Conservation (phyloP, 1,284 basidiomycete genomes). For the Sanghuangporus weigelae region DNA sequence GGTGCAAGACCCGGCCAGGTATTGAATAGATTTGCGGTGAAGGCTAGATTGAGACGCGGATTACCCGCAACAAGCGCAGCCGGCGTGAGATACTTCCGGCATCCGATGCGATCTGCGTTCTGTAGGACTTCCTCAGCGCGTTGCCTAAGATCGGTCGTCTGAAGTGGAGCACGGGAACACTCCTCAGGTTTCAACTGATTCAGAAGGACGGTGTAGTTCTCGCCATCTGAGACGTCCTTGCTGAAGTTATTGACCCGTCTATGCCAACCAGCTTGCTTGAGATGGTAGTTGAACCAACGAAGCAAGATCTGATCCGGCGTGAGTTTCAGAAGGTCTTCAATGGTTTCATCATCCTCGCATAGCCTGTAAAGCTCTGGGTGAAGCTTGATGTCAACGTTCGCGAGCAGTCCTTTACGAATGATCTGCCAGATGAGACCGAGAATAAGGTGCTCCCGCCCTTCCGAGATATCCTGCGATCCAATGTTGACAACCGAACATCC, state of each 20-base stretch:
- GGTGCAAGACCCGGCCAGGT: slow-evolving; percentile 92
- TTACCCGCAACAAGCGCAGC: slow-evolving; percentile 91
- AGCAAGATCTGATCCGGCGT: slow-evolving; percentile 97
- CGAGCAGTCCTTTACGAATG: slow-evolving; percentile 89
- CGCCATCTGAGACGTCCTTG: slow-evolving; percentile 90
- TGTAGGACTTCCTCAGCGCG: slow-evolving; percentile 92
- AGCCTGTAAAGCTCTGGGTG: slow-evolving; percentile 96
- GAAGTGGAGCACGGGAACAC: slow-evolving; percentile 90
- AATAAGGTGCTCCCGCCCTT: slow-evolving; percentile 94
- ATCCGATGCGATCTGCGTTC: slow-evolving; percentile 91
- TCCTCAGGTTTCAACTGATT: slow-evolving; percentile 93
- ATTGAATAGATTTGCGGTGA: slow-evolving; percentile 98
- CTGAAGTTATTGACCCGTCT: slow-evolving; percentile 96
- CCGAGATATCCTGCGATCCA: slow-evolving; percentile 88
- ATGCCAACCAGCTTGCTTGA: slow-evolving; percentile 92
- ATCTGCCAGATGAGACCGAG: slow-evolving; percentile 99
- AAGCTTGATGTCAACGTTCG: slow-evolving; percentile 96
- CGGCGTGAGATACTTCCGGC: slow-evolving; percentile 93
- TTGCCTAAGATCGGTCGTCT: slow-evolving; percentile 76
- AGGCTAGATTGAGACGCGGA: slow-evolving; percentile 97
- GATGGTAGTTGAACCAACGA: slow-evolving; percentile 98
- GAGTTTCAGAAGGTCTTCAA: slow-evolving; percentile 90
- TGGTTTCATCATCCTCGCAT: slow-evolving; percentile 93
- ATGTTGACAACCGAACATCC: slow-evolving; percentile 99
- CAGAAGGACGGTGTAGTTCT: slow-evolving; percentile 95